Percentiles rank a stretch among this genome's conserved stretches.
These are phyloP conservation scores for Annulohypoxylon stygium DNA, from an alignment of 495 filamentous ascomycete genomes.

Conservation along the genomic window DNA sequence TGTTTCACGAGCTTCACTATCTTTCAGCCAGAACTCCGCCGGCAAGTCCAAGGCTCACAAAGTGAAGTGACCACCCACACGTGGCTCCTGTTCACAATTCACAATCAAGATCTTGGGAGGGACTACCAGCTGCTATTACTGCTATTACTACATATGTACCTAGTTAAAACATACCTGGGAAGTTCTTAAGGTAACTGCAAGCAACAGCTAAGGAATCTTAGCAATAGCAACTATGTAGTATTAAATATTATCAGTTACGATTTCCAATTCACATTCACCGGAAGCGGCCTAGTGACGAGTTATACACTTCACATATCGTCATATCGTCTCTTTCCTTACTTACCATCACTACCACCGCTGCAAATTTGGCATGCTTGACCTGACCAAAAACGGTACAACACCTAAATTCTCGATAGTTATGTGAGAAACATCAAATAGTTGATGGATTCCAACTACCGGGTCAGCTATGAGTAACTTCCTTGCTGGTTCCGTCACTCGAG, in stretches of 20 bases:
- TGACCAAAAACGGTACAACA: conserved; percentile 16
- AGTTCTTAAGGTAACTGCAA: conserved; percentile 24
- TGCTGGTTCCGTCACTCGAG: conserved; percentile 34
- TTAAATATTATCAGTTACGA: neutral
- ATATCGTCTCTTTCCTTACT: conserved; percentile 3
- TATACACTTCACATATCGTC: neutral
- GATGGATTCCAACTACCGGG: neutral
- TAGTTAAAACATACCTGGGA: conserved; percentile 4
- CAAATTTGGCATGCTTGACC: neutral
- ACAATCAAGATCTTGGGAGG: conserved; percentile 13
- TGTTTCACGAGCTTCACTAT: conserved; percentile 23
- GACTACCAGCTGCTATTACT: neutral
- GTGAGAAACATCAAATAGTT: conserved; percentile 19
- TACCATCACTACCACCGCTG: neutral
- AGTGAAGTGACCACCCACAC: conserved; percentile 20
- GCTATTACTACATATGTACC: too few relatives aligned
- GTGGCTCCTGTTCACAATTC: conserved; percentile 14
- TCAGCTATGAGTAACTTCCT: conserved; percentile 13
- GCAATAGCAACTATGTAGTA: neutral
- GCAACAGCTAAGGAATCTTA: conserved; percentile 2
- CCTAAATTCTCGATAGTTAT: neutral
- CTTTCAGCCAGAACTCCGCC: conserved; percentile 18
- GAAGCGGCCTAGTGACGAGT: conserved; percentile 26
- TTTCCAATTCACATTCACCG: conserved; percentile 1
- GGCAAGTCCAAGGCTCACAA: conserved; percentile 22